These are phyloP conservation scores for Saturnispora bothae DNA, from an alignment of 805 yeast species.

Conservation along the genomic window DNA sequence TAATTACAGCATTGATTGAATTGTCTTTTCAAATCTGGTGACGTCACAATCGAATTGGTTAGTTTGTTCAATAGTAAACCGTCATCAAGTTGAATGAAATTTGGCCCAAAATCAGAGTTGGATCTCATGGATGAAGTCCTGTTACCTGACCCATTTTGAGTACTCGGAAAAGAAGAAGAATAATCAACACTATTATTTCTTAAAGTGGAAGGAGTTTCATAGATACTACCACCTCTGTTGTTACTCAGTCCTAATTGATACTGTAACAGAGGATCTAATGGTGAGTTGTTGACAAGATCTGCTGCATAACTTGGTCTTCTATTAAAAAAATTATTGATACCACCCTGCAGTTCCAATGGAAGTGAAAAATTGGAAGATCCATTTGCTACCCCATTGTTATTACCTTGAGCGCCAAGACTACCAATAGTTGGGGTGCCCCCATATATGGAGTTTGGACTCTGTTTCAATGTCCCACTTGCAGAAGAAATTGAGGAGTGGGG, in stretches of 20 bases:
- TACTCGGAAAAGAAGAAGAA: slow-evolving; percentile 3
- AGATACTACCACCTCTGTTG: slow-evolving; percentile 6
- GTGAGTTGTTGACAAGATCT: slow-evolving; percentile 27
- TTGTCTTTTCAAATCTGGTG: slow-evolving; percentile 41
- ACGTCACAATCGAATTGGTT: slow-evolving; percentile 41
- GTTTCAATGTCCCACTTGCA: too few relatives aligned
- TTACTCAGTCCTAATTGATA: slow-evolving; percentile 15
- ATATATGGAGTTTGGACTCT: too few relatives aligned
- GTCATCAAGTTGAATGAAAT: slow-evolving; percentile 39
- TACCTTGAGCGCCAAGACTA: too few relatives aligned
- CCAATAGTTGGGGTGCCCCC: too few relatives aligned
- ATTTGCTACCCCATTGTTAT: slow-evolving; percentile 10
- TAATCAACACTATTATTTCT: slow-evolving; percentile 11
- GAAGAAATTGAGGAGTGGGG: slow-evolving; percentile 25
- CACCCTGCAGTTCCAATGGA: slow-evolving; percentile 56
- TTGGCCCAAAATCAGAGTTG: slow-evolving; percentile 12
- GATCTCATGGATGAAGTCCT: neutral
- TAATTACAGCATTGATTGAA: slow-evolving; percentile 42
- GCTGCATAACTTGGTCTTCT: slow-evolving; percentile 72
- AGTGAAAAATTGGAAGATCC: slow-evolving; percentile 29
- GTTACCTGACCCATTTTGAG: neutral
- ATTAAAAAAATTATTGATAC: slow-evolving; percentile 48
- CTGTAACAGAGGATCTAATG: slow-evolving; percentile 15
- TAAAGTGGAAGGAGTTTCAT: slow-evolving; percentile 5
- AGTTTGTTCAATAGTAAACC: slow-evolving; percentile 49